Conservation (phyloP, 1,139 yeast genomes). For the Kodamaea arcana region DNA sequence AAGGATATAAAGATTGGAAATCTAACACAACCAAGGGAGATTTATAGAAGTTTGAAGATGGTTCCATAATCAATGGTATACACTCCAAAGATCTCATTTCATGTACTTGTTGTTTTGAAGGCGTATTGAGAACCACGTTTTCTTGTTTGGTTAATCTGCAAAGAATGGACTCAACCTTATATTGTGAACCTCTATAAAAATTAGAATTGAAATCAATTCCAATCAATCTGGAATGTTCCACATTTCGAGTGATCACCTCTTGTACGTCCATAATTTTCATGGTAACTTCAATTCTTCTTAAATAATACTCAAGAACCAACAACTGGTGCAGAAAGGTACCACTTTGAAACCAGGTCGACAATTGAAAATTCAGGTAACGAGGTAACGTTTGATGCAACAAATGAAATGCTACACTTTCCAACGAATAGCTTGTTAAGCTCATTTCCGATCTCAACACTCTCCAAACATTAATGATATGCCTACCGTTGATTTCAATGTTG, state of each 20-base stretch:
- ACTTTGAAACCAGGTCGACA: constrained; percentile 49
- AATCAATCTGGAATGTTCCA: constrained; percentile 79
- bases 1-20: constrained; percentile 91
- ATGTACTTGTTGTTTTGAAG: constrained; percentile 77
- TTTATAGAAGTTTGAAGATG: constrained; percentile 76
- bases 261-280: constrained; percentile 53
- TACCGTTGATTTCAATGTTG: constrained; percentile 62
- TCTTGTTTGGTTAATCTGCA: constrained; percentile 72
- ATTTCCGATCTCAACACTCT: constrained; percentile 62
- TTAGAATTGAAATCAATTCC: constrained; percentile 91
- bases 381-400: constrained; percentile 68
- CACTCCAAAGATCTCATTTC: constrained; percentile 84
- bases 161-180: constrained; percentile 82
- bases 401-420: constrained; percentile 74
- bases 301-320: constrained; percentile 49
- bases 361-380: constrained; percentile 44
- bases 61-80: constrained; percentile 90
- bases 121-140: constrained; percentile 68
- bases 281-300: constrained; percentile 40
- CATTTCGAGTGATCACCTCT: constrained; percentile 66
- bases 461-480: constrained; percentile 87
- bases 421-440: constrained; percentile 60
- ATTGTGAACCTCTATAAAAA: constrained; percentile 88
- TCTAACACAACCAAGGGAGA: constrained; percentile 88
- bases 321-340: constrained; percentile 22